Base-by-base conservation (phyloP, 805 yeast species). In the Saccharomycopsis microspora region DNA sequence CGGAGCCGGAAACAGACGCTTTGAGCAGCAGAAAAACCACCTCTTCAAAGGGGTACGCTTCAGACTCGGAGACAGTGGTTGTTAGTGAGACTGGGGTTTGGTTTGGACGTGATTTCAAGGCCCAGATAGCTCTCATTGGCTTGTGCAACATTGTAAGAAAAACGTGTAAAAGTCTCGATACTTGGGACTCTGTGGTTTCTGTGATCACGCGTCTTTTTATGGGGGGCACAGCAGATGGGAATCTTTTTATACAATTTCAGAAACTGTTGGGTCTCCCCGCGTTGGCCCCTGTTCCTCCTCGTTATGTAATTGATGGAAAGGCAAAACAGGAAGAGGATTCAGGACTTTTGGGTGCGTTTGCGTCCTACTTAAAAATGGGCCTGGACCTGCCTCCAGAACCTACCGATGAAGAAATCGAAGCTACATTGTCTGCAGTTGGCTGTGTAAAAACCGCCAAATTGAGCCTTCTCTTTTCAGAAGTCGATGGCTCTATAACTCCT, bases 51-150 rank as follows among this genome's bases (percentile, higher is more conserved):
- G 40, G 32, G 4, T 42, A 38, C 11, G 36, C 41, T 5, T 9
- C 36, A n/a, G 36, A 34, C n/a, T 68, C 70, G 4, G 54, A 58
- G 3, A 55, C 47, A 11, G 72, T 93, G 35, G 81, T 84, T 3
- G 93, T 93, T 3, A 82, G 94, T 58, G 88, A 86, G 48, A 66
- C 78, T 46, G 77, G 96, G 0, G 86, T 88, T 10, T 73, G 81
- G 61, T 81, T 93, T 60, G 99, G 98, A 5, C 72, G 82, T 43
- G 93, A 88, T 58, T 85, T 86, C 66, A 87, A 89, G 58, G 95
- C 95, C 0, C 98, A 94, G 60, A 67, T 90, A 52, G 82, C 96
- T 8, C 74, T 88, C 2, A 88, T 89, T 44, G 90, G 90, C 1
- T 68, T 90, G 43, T 88, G 90, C 68, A 71, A 95, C 53, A 75